Conservation (phyloP, 2,329 filamentous ascomycete species). For the Orbilia javanica region DNA sequence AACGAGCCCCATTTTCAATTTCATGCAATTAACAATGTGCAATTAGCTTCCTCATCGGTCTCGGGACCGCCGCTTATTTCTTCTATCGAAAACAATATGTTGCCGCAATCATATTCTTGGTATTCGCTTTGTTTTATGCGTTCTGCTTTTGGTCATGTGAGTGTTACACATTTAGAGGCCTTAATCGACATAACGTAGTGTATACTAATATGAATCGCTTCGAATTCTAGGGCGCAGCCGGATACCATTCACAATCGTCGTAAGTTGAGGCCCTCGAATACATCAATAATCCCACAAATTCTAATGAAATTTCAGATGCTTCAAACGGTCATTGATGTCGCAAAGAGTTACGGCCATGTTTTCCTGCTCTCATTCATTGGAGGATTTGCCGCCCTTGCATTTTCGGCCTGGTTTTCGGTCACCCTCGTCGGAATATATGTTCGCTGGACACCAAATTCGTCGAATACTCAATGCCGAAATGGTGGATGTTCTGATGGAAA, state of each 20-base stretch:
- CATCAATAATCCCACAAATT: constrained; percentile 16
- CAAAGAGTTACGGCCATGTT: constrained; percentile 85
- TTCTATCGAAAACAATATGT: constrained; percentile 76
- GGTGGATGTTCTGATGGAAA: constrained; percentile 78
- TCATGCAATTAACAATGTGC: constrained; percentile 7
- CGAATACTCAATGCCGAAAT: constrained; percentile 67
- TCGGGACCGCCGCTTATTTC: constrained; percentile 83
- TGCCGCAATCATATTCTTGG: constrained; percentile 85
- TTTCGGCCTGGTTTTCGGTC: constrained; percentile 86
- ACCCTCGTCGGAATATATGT: constrained; percentile 89
- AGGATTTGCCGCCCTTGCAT: constrained; percentile 79
- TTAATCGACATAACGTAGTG: not conserved
- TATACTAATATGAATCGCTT: not conserved
- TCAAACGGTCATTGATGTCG: constrained; percentile 84
- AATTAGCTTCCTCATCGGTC: constrained; percentile 75
- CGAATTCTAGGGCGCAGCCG: constrained; percentile 73
- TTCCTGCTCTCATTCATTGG: constrained; percentile 88
- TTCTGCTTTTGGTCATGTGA: constrained; percentile 85
- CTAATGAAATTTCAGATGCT: constrained; percentile 72
- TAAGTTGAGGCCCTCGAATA: constrained; percentile 1
- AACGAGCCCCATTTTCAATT: not conserved
- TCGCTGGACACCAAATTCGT: constrained; percentile 75
- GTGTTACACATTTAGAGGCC: not conserved
- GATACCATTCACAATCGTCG: constrained; percentile 87
- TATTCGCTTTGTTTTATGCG: constrained; percentile 83